Conservation (phyloP, 225 moss, liverwort and hornwort genomes). For the Pleurozium schreberi region DNA sequence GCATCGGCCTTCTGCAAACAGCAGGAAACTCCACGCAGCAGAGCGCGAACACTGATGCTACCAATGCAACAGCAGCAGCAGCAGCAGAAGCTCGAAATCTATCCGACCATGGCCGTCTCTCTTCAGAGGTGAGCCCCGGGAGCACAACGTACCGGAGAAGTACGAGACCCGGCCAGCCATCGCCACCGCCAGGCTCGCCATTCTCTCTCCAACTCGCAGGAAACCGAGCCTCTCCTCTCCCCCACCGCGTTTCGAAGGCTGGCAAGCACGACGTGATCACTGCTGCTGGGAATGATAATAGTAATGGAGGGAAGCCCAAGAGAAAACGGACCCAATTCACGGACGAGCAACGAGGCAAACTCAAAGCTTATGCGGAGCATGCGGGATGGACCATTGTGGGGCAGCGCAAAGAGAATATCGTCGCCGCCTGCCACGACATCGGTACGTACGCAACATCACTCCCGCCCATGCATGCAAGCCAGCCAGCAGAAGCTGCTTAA, state of each 20-base stretch:
- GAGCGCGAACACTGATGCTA: not conserved
- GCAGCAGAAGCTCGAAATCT: not conserved
- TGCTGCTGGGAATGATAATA: not conserved
- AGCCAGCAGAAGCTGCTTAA: not conserved
- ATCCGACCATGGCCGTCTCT: slow-evolving; percentile 27
- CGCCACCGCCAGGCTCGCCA: not conserved
- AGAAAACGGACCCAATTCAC: slow-evolving; percentile 41
- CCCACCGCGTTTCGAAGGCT: not conserved
- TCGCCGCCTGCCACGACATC: slow-evolving; percentile 39
- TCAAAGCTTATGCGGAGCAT: slow-evolving; percentile 37
- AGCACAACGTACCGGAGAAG: slow-evolving; percentile 10
- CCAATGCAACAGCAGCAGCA: not conserved
- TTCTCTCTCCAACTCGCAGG: not conserved
- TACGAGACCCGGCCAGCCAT: not conserved
- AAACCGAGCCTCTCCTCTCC: not conserved
- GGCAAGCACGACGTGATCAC: not conserved
- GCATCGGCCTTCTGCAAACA: slow-evolving; percentile 27
- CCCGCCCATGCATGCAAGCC: not conserved
- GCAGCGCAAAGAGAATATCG: slow-evolving; percentile 43
- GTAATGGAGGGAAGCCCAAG: slow-evolving; percentile 7
- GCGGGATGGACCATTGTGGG: slow-evolving; percentile 52
- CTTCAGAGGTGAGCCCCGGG: slow-evolving; percentile 26
- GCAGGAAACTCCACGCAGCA: slow-evolving; percentile 20
- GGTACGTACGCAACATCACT: not conserved
- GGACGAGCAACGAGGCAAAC: slow-evolving; percentile 34